A percentile compares a stretch with the other conserved stretches of the same genome.
phyloP scores from a whole-genome alignment of 2,329 filamentous ascomycete species.

The Paecilomyces sp. region DNA sequence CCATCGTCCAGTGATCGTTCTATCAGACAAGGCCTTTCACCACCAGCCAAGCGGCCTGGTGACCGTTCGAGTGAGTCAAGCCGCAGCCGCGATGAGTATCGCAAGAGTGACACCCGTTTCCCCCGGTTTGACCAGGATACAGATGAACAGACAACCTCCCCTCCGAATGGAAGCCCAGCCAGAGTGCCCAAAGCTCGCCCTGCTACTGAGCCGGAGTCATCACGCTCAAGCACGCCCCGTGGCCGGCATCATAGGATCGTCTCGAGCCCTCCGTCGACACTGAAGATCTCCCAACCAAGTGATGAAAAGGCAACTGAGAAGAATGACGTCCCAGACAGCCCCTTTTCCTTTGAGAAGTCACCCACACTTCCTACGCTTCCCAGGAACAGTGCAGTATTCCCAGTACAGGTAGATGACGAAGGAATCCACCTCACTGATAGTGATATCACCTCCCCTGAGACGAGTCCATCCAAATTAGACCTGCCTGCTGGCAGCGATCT shows the following conservation, averaged over 20 bases:
- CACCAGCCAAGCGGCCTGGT: neutral
- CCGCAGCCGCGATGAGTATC: neutral
- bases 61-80: constrained; percentile 7
- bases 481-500: constrained; percentile 7
- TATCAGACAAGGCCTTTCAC: constrained; percentile 10
- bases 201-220: neutral
- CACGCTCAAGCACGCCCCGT: neutral
- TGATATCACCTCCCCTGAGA: constrained; percentile 5
- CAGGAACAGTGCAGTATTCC: constrained; percentile 7
- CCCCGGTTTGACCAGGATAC: neutral
- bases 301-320: constrained; percentile 11
- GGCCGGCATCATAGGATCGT: neutral
- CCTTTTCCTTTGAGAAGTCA: constrained; percentile 28
- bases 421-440: constrained; percentile 12
- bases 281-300: constrained; percentile 12
- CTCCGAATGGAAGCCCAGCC: neutral
- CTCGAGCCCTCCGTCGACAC: constrained; percentile 1
- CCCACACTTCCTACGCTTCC: constrained; percentile 13
- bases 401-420: constrained; percentile 11
- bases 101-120: neutral
- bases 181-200: neutral
- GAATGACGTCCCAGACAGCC: constrained; percentile 19
- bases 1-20: constrained; percentile 29
- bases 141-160: neutral
- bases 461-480: constrained; percentile 1